phyloP scores from a whole-genome alignment of 148 eudicot species.

The Cornus controversa region DNA sequence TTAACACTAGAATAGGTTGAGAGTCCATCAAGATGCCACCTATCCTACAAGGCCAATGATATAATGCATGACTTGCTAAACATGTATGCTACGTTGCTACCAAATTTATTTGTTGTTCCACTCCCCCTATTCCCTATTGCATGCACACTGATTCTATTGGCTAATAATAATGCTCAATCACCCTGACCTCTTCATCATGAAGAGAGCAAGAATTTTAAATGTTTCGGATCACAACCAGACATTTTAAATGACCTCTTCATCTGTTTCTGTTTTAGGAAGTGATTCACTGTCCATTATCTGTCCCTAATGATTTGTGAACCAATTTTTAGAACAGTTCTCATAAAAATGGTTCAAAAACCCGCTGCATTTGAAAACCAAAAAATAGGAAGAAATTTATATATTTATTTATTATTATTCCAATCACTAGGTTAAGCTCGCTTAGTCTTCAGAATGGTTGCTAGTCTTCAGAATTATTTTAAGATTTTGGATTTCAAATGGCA shows the following conservation, averaged over 20 bases:
- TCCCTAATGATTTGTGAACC: background rate
- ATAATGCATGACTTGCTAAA: background rate
- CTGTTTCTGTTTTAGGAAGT: background rate
- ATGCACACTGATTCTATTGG: background rate
- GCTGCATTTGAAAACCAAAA: background rate
- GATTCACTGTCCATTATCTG: background rate
- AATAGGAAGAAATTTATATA: background rate
- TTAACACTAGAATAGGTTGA: background rate
- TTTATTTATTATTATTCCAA: background rate
- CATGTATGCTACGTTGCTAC: background rate
- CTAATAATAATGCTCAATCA: too few species aligned
- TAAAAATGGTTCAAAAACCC: background rate
- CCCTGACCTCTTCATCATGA: background rate
- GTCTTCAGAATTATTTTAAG: background rate
- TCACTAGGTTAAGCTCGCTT: background rate
- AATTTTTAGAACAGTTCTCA: background rate
- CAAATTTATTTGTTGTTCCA: background rate
- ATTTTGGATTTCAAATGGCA: constrained; percentile 19
- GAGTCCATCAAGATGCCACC: background rate
- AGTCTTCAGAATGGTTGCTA: background rate
- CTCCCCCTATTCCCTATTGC: background rate
- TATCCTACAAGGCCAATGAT: background rate
- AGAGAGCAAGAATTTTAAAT: background rate
- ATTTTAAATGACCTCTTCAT: too few species aligned
- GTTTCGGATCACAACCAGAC: background rate